phyloP scores from a whole-genome alignment of 2,329 filamentous ascomycete genomes.

The Fulvia fulva region DNA sequence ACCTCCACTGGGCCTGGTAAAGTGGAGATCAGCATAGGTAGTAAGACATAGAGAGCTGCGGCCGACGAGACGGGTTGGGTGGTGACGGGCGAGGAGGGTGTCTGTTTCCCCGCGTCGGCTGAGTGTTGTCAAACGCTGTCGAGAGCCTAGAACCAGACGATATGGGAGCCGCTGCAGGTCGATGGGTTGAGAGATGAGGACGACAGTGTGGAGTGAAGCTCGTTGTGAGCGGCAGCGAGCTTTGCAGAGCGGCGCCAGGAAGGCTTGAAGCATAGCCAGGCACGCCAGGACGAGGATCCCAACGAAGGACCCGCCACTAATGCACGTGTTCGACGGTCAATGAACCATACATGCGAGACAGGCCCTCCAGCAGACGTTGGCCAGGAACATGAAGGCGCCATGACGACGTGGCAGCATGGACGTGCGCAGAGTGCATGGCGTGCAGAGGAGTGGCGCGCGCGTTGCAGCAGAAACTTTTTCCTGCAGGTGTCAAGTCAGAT shows the following conservation, averaged over 20 bases:
- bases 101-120: slow-evolving; percentile 14
- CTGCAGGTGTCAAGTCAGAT: background rate
- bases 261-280: slow-evolving; percentile 12
- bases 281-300: slow-evolving; percentile 13
- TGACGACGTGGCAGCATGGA: slow-evolving; percentile 18
- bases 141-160: slow-evolving; percentile 7
- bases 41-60: slow-evolving; percentile 7
- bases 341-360: slow-evolving; percentile 10
- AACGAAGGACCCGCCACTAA: slow-evolving; percentile 11
- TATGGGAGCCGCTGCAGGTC: slow-evolving; percentile 1
- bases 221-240: slow-evolving; percentile 1
- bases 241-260: slow-evolving; percentile 8
- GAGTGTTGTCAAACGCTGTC: slow-evolving; percentile 5
- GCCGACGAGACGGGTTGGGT: slow-evolving; percentile 2
- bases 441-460: slow-evolving; percentile 16
- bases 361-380: slow-evolving; percentile 3
- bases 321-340: background rate
- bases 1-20: slow-evolving; percentile 22
- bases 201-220: slow-evolving; percentile 7
- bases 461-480: slow-evolving; percentile 18
- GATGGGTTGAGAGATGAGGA: slow-evolving; percentile 6
- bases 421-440: no score
- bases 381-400: slow-evolving; percentile 13
- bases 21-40: slow-evolving; percentile 21
- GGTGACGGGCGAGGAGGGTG: slow-evolving; percentile 3